A percentile compares a stretch with the other conserved stretches of the same genome.
These are phyloP conservation scores for Clarkia xantiana DNA, from an alignment of 345 rosid species.

Conservation along the genomic window DNA sequence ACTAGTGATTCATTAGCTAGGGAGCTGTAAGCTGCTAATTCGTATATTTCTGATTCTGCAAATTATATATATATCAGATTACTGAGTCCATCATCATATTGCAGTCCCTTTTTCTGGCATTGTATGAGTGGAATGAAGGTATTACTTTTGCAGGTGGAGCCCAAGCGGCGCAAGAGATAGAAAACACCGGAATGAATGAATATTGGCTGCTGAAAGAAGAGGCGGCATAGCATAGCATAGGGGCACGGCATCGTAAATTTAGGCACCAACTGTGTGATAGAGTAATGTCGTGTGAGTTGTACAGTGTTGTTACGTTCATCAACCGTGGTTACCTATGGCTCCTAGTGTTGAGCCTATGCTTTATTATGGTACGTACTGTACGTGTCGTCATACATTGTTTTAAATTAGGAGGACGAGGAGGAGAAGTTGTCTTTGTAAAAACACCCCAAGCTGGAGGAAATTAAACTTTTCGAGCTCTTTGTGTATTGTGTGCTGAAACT, in stretches of 20 bases:
- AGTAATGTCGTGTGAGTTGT: conserved; percentile 21
- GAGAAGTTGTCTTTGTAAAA: neutral
- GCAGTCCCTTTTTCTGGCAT: neutral
- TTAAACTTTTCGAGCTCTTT: conserved; percentile 1
- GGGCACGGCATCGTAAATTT: conserved; percentile 1
- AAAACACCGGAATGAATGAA: too few relatives aligned
- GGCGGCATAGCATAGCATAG: neutral
- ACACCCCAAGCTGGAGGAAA: neutral
- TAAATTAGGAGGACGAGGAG: too few relatives aligned
- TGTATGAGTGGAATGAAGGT: neutral
- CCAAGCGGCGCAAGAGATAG: conserved; percentile 55
- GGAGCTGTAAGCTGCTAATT: too few relatives aligned
- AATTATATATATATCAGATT: too few relatives aligned
- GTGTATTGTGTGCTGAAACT: neutral
- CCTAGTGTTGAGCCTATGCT: conserved; percentile 5
- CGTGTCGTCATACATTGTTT: neutral
- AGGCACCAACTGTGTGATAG: neutral
- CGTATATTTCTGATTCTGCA: too few relatives aligned
- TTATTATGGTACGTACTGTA: conserved; percentile 10
- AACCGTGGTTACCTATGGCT: conserved; percentile 9
- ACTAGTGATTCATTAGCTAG: too few relatives aligned
- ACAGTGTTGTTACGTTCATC: conserved; percentile 17
- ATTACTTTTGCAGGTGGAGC: conserved; percentile 32
- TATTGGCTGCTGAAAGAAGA: neutral
- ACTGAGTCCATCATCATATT: too few relatives aligned